Evolutionary conservation across 768 basidiomycete genomes (phyloP).

Genomic region (Xerocomus spinulosus): DNA sequence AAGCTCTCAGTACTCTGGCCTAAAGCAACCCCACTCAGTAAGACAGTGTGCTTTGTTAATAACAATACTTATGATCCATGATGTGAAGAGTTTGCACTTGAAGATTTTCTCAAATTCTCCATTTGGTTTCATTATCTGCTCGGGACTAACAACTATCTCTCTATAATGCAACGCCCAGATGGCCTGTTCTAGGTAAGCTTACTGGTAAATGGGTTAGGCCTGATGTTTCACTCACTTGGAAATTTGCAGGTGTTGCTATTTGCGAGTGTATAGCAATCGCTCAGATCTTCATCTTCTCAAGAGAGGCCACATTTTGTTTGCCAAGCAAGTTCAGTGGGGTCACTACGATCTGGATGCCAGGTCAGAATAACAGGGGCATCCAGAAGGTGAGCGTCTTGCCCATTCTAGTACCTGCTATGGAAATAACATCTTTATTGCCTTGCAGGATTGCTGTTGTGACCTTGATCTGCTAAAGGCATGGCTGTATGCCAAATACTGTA

Average conservation of each 20-base stretch:
- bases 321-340: constrained; percentile 3
- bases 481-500: no score
- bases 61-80: not conserved
- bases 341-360: constrained; percentile 4
- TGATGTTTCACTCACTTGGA: not conserved
- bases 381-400: constrained; percentile 6
- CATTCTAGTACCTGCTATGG: constrained; percentile 1
- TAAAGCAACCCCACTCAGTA: constrained; percentile 28
- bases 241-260: not conserved
- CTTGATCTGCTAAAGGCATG: not conserved
- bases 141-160: constrained; percentile 5
- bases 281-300: not conserved
- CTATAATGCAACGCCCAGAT: not conserved
- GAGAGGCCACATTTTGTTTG: not conserved
- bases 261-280: not conserved
- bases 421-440: not conserved
- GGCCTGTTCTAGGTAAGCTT: no score
- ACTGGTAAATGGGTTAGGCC: no score
- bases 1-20: constrained; percentile 31
- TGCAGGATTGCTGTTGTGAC: not conserved
- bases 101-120: constrained; percentile 13
- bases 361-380: constrained; percentile 2
- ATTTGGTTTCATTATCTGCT: constrained; percentile 10
- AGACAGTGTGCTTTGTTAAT: constrained; percentile 25
- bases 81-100: not conserved